Percentiles rank a stretch among this genome's conserved stretches.
Conservation (phyloP, 805 yeast species). For the Hyphopichia homilentoma region DNA sequence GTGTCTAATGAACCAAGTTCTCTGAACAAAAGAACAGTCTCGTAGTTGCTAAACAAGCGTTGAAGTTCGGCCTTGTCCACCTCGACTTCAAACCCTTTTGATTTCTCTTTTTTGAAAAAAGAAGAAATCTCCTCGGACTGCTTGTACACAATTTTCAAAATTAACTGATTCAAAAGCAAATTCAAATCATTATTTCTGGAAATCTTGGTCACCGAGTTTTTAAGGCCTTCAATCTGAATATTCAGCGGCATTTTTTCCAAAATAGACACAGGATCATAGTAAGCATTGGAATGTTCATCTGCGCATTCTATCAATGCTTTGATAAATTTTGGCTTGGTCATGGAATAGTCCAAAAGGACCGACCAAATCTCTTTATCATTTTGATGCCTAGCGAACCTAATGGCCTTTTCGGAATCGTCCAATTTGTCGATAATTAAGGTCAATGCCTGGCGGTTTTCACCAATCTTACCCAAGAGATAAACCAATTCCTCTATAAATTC, state of each 20-base stretch:
- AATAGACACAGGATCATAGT: conserved; percentile 63
- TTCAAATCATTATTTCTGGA: conserved; percentile 58
- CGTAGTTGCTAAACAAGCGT: conserved; percentile 24
- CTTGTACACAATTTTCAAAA: conserved; percentile 35
- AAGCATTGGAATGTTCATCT: conserved; percentile 46
- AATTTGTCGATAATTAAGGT: conserved; percentile 71
- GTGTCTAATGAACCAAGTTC: conserved; percentile 2
- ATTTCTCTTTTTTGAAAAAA: conserved; percentile 14
- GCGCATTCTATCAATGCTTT: conserved; percentile 67
- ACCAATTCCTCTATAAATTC: conserved; percentile 69
- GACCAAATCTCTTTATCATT: conserved; percentile 81
- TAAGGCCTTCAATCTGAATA: conserved; percentile 63
- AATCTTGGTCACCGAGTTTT: conserved; percentile 56
- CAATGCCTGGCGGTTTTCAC: conserved; percentile 74
- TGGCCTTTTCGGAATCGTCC: conserved; percentile 76
- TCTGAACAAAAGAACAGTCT: conserved; percentile 16
- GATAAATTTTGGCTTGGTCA: conserved; percentile 72
- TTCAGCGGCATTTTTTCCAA: conserved; percentile 60
- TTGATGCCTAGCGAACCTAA: conserved; percentile 65
- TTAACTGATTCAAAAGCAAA: conserved; percentile 50
- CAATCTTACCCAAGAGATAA: conserved; percentile 75
- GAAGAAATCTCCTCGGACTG: conserved; percentile 26
- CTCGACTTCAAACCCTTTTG: conserved; percentile 27
- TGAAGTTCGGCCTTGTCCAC: conserved; percentile 11
- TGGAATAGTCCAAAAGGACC: conserved; percentile 64